Evolutionary conservation across 2,329 filamentous ascomycete genomes (phyloP).

Genomic region (Beauveria brongniartii): DNA sequence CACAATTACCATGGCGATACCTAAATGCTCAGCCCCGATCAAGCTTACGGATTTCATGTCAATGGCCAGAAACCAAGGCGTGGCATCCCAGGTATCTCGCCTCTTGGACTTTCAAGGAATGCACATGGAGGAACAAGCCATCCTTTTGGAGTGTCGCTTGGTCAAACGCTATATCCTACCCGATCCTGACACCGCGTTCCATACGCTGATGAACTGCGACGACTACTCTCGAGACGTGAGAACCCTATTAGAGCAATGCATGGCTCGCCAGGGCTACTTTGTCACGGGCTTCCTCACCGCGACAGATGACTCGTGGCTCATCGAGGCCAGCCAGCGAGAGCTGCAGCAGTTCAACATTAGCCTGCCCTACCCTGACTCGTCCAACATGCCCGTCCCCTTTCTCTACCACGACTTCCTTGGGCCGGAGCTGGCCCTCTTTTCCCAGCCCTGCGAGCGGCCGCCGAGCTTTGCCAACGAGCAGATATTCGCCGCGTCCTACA

Average conservation of each 20-base stretch:
- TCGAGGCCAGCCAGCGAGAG: not conserved
- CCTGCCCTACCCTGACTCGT: not conserved
- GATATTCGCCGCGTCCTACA: constrained; percentile 10
- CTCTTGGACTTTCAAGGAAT: not conserved
- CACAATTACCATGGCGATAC: not conserved
- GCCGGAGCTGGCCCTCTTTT: not conserved
- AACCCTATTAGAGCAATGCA: not conserved
- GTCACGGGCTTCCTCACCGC: constrained; percentile 9
- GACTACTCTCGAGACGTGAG: constrained; percentile 2
- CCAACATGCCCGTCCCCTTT: constrained; percentile 2
- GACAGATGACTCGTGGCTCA: constrained; percentile 3
- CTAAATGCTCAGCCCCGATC: constrained; percentile 3
- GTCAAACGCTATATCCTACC: constrained; percentile 6
- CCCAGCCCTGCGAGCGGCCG: not conserved
- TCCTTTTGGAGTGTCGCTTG: constrained; percentile 1
- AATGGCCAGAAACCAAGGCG: constrained; percentile 2
- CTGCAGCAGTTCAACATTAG: constrained; percentile 5
- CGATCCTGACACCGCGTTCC: not conserved
- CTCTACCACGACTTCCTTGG: constrained; percentile 7
- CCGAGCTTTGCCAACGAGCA: not conserved
- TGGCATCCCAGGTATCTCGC: not conserved
- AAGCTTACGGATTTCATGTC: not conserved
- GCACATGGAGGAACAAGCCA: not conserved
- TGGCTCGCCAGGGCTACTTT: constrained; percentile 5
- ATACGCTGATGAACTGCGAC: not conserved